Base-by-base conservation (phyloP, 371 early-diverging fungal species). In the Phascolomyces articulosus region DNA sequence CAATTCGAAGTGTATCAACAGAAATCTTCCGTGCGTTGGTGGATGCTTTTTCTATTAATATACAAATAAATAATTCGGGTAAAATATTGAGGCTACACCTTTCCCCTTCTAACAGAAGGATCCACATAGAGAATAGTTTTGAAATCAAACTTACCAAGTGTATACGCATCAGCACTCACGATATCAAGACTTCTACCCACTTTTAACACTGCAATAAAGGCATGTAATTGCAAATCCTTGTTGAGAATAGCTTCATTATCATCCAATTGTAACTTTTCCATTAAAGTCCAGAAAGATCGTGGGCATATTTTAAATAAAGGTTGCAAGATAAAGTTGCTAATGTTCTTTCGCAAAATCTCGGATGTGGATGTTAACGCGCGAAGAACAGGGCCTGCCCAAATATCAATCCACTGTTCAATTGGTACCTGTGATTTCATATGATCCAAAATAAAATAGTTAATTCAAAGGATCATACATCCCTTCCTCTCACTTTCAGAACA, bases 111-210 rank as follows among this genome's bases (percentile, higher is more conserved):
- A n/a, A n/a, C n/a, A n/a, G n/a, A n/a, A n/a, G n/a, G n/a, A n/a
- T n/a, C n/a, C n/a, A n/a, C n/a, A n/a, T n/a, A n/a, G n/a, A n/a
- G n/a, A n/a, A n/a, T n/a, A n/a, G n/a, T n/a, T 34, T 34, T 34
- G 34, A 0, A 9, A 34, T 34, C 34, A 34, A 34, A 34, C 34
- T 34, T 62, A 63, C 70, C 63, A 18, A 40, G 48, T 3, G 65
- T 63, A 62, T 87, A 85, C 10, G 78, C 60, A 55, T 68, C 72
- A 29, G 83, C 82, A 29, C 84, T 80, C 13, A 85, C 78, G n/a
- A 86, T 75, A 68, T 89, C 89, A 47, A 87, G 68, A 8, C 82
- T 81, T 38, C 86, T 73, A 27, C 78, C 87, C 7, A 78, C 69
- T 56, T 86, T 87, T 40, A 86, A 40, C 0, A 78, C 69, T 2